Percentiles rank a stretch among this genome's conserved stretches.
These are phyloP conservation scores for Saccharomyces pastorianus DNA, from an alignment of 1,139 yeast species.

Conservation along the genomic window DNA sequence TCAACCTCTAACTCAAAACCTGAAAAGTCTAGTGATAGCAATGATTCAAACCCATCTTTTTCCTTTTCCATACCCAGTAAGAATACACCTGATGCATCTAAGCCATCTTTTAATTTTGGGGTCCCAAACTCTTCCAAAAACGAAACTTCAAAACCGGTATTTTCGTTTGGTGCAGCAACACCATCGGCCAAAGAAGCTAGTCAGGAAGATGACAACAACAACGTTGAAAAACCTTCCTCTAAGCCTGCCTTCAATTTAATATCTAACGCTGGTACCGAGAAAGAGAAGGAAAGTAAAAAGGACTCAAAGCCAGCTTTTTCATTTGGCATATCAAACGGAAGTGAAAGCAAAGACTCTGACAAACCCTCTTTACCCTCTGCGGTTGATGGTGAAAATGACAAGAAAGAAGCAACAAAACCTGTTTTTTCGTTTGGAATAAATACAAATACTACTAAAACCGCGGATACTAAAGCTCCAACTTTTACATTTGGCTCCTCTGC, in stretches of 20 bases:
- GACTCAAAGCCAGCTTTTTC: constrained; percentile 14
- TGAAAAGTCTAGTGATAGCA: constrained; percentile 25
- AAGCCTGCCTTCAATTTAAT: constrained; percentile 26
- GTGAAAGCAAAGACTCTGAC: constrained; percentile 6
- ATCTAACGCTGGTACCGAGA: constrained; percentile 5
- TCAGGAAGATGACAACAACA: constrained; percentile 1
- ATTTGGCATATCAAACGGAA: constrained; percentile 12
- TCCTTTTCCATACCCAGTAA: constrained; percentile 6
- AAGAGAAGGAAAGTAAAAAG: background rate
- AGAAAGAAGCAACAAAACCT: constrained; percentile 17
- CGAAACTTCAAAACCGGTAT: constrained; percentile 16
- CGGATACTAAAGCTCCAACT: constrained; percentile 14
- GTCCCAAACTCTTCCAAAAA: constrained; percentile 4
- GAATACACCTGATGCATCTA: constrained; percentile 5
- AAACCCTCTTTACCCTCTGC: constrained; percentile 32
- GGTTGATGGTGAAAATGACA: constrained; percentile 4
- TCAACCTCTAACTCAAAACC: constrained; percentile 15
- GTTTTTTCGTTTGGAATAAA: constrained; percentile 28
- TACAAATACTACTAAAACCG: background rate
- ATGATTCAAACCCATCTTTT: constrained; percentile 11
- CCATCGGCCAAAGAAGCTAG: constrained; percentile 5
- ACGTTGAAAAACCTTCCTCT: constrained; percentile 1
- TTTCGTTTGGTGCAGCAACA: constrained; percentile 23
- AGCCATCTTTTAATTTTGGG: constrained; percentile 26
- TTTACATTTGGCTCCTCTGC: constrained; percentile 29